phyloP scores from a whole-genome alignment of 1,284 basidiomycete genomes.

The Jaminaea rosea region DNA sequence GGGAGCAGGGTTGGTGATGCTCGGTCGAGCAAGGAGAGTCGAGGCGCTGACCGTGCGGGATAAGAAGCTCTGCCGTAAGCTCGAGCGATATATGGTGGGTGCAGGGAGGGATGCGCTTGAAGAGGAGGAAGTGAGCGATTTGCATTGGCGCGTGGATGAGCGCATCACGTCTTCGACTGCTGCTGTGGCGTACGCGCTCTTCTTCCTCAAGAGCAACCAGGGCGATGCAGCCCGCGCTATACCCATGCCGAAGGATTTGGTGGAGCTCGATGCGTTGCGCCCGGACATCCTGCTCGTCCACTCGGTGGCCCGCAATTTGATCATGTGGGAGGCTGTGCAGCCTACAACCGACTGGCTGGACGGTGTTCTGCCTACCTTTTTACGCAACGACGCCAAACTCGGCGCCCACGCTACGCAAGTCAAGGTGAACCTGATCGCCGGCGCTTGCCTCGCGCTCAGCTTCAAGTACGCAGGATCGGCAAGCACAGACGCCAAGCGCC shows the following conservation, averaged over 20 bases:
- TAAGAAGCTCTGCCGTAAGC: slow-evolving; percentile 21
- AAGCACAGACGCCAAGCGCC: slow-evolving; percentile 61
- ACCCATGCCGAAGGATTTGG: slow-evolving; percentile 67
- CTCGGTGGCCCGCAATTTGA: slow-evolving; percentile 66
- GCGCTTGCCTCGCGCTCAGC: slow-evolving; percentile 80
- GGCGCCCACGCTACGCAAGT: slow-evolving; percentile 27
- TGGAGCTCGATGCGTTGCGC: slow-evolving; percentile 72
- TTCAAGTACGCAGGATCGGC: slow-evolving; percentile 75
- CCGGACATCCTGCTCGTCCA: slow-evolving; percentile 78
- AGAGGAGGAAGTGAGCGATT: neutral
- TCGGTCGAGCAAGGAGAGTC: slow-evolving; percentile 56
- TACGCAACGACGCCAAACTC: slow-evolving; percentile 1
- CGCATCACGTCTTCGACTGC: slow-evolving; percentile 61
- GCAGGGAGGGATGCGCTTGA: neutral
- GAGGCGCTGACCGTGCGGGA: slow-evolving; percentile 30
- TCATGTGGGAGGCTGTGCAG: slow-evolving; percentile 74
- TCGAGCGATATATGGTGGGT: slow-evolving; percentile 18
- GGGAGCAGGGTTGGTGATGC: slow-evolving; percentile 89
- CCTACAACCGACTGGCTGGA: slow-evolving; percentile 71
- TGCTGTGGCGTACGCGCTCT: slow-evolving; percentile 76
- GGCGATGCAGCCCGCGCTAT: no score
- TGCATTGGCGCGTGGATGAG: slow-evolving; percentile 1
- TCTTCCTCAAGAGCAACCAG: slow-evolving; percentile 78
- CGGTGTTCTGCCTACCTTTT: slow-evolving; percentile 58
- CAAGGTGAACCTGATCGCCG: slow-evolving; percentile 51